Conservation (phyloP, 1,139 yeast species). For the Nematodospora anomalae region DNA sequence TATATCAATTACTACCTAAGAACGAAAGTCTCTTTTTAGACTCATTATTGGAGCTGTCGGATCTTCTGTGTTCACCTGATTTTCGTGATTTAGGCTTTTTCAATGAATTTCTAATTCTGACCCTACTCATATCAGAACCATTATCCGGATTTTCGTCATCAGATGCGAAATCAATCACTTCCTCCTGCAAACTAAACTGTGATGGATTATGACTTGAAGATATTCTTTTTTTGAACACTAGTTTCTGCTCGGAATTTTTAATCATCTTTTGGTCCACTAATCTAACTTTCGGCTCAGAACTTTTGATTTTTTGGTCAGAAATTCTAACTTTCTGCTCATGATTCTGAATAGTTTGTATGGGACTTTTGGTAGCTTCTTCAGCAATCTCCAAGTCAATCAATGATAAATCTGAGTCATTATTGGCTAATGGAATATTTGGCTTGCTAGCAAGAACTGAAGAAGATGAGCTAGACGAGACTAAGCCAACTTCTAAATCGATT, state of each 20-base stretch:
- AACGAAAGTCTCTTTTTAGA: slow-evolving; percentile 32
- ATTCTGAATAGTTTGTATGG: too few species aligned
- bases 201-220: slow-evolving; percentile 34
- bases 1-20: slow-evolving; percentile 21
- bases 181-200: slow-evolving; percentile 40
- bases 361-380: slow-evolving; percentile 15
- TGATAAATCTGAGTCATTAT: slow-evolving; percentile 25
- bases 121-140: slow-evolving; percentile 40
- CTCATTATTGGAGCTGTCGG: slow-evolving; percentile 32
- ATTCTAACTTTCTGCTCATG: not conserved
- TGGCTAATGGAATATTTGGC: slow-evolving; percentile 13
- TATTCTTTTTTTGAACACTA: slow-evolving; percentile 35
- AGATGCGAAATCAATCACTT: slow-evolving; percentile 49
- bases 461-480: slow-evolving; percentile 33
- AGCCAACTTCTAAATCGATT: slow-evolving; percentile 42
- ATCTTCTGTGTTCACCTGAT: slow-evolving; percentile 34
- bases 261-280: too few species aligned
- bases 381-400: slow-evolving; percentile 34
- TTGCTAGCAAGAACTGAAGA: slow-evolving; percentile 20
- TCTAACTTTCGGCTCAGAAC: not conserved
- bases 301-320: slow-evolving; percentile 1
- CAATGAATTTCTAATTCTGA: slow-evolving; percentile 43
- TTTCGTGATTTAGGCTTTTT: slow-evolving; percentile 35
- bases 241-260: slow-evolving; percentile 17
- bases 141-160: slow-evolving; percentile 48